phyloP scores from a whole-genome alignment of 805 yeast genomes.

The Nakazawaea wickerhamii region DNA sequence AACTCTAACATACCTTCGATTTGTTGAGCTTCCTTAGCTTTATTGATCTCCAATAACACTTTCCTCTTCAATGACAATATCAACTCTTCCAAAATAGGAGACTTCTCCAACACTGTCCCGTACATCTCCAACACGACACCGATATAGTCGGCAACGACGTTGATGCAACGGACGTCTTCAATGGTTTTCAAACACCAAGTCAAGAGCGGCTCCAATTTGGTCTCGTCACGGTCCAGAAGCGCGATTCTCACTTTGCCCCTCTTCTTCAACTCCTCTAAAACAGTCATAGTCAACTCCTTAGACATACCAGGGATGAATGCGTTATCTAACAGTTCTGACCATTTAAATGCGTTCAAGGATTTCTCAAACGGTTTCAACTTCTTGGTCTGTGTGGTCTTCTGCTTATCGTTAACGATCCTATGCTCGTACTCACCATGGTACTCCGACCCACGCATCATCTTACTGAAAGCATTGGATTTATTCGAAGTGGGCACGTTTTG shows the following conservation, averaged over 20 bases:
- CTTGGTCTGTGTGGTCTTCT: conserved; percentile 37
- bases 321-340: conserved; percentile 88
- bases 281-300: conserved; percentile 74
- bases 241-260: conserved; percentile 88
- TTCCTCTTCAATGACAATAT: conserved; percentile 54
- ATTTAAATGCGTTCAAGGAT: conserved; percentile 79
- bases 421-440: conserved; percentile 88
- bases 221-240: conserved; percentile 77
- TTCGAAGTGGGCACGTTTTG: conserved; percentile 41
- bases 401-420: conserved; percentile 55
- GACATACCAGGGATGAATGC: conserved; percentile 79
- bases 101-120: conserved; percentile 63
- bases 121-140: conserved; percentile 71
- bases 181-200: conserved; percentile 75
- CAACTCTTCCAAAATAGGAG: conserved; percentile 74
- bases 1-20: conserved; percentile 92
- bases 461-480: conserved; percentile 61
- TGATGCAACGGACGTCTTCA: conserved; percentile 72
- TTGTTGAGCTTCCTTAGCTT: conserved; percentile 82
- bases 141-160: conserved; percentile 61
- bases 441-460: conserved; percentile 88
- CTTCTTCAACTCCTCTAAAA: conserved; percentile 77
- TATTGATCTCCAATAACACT: conserved; percentile 62
- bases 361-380: conserved; percentile 79
- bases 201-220: conserved; percentile 70